Percentiles rank a stretch among this genome's conserved stretches.
phyloP scores from a whole-genome alignment of 106 monocot genomes.

The Acorus gramineus region DNA sequence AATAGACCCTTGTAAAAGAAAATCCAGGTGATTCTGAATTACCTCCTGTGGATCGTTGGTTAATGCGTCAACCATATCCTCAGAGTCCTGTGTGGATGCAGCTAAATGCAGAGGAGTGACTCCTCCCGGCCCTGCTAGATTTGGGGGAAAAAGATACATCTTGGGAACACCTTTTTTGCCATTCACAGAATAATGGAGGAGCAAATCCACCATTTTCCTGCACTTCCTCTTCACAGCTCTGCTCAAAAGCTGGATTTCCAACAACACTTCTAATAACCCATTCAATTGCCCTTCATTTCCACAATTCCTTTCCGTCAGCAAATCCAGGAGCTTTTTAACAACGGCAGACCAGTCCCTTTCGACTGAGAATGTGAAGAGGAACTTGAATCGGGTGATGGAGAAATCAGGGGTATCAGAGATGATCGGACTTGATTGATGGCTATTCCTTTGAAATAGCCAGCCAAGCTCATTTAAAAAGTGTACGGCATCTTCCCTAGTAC shows the following conservation, averaged over 20 bases:
- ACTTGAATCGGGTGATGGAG: constrained; percentile 64
- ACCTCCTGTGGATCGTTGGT: constrained; percentile 96
- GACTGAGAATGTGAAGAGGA: constrained; percentile 66
- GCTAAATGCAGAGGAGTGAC: constrained; percentile 88
- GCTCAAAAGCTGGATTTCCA: constrained; percentile 66
- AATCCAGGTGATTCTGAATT: constrained; percentile 2
- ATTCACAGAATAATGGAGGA: constrained; percentile 48
- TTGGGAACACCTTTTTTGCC: constrained; percentile 16
- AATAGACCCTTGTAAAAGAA: too few species aligned
- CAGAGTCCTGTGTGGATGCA: constrained; percentile 59
- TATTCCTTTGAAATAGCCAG: constrained; percentile 84
- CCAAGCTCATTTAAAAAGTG: constrained; percentile 96
- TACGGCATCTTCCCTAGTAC: constrained; percentile 51
- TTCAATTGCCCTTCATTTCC: constrained; percentile 23
- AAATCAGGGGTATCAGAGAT: constrained; percentile 24
- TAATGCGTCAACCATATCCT: constrained; percentile 78
- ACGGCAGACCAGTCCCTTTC: constrained; percentile 75
- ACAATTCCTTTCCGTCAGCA: constrained; percentile 45
- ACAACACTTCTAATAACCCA: constrained; percentile 62
- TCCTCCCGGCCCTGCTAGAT: constrained; percentile 61
- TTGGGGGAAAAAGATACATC: constrained; percentile 60
- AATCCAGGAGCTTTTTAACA: constrained; percentile 57
- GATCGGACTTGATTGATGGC: not conserved
- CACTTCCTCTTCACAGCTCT: constrained; percentile 88
- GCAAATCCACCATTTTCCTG: constrained; percentile 79